Evolutionary conservation across 1,139 yeast genomes (phyloP).

Genomic region (Protomyces inundatus): DNA sequence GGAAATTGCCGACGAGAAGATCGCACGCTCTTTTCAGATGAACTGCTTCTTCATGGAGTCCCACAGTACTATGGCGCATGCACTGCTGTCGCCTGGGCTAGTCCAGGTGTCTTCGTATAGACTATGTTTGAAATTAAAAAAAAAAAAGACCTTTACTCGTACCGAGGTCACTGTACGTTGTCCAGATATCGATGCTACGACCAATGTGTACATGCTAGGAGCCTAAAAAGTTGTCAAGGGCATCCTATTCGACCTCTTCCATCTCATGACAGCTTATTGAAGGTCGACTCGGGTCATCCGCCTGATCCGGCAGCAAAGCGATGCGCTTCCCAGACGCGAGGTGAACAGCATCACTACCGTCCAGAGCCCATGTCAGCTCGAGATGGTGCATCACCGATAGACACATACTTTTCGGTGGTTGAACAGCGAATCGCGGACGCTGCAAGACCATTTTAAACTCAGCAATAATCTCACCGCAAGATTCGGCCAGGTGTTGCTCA

Average conservation of each 20-base stretch:
- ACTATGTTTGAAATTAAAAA: no score
- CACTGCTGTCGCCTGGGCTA: no score
- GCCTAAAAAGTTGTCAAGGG: no score
- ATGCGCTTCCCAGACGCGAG: neutral
- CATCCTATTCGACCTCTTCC: no score
- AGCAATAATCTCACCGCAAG: neutral
- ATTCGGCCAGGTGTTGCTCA: neutral
- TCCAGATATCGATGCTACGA: no score
- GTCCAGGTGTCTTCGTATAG: no score
- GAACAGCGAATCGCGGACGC: neutral
- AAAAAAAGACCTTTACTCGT: neutral
- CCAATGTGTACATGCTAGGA: no score
- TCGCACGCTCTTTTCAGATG: neutral
- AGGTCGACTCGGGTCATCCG: neutral
- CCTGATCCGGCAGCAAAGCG: neutral
- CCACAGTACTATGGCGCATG: no score
- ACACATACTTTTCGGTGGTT: neutral
- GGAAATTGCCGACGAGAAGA: neutral
- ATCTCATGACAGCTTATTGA: no score
- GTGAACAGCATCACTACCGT: neutral
- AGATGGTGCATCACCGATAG: neutral
- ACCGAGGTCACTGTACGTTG: no score
- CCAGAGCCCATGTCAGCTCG: neutral
- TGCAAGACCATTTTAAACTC: neutral
- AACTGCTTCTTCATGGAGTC: neutral